phyloP scores from a whole-genome alignment of 2,329 filamentous ascomycete genomes.

The Arthrinium phaeospermum region DNA sequence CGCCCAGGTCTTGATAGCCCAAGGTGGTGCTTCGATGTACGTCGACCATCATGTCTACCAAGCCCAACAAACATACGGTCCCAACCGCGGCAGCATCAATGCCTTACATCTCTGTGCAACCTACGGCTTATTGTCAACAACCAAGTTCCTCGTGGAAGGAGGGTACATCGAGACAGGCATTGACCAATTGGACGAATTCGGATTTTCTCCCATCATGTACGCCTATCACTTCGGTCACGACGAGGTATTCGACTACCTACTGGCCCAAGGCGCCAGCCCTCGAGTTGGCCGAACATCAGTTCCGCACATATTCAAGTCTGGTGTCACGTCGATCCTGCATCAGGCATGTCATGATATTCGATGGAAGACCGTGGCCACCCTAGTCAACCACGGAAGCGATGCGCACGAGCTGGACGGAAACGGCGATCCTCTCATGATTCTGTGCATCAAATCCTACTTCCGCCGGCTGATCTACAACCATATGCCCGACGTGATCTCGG shows the following conservation, averaged over 20 bases:
- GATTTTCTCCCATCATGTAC: not conserved
- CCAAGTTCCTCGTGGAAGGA: not conserved
- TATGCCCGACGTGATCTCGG: not conserved
- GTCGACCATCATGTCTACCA: not conserved
- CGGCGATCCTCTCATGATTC: not conserved
- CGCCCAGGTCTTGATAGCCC: not conserved
- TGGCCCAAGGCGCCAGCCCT: not conserved
- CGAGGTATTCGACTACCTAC: not conserved
- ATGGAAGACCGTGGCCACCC: not conserved
- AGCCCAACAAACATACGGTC: not conserved
- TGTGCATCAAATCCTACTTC: not conserved
- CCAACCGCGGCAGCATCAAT: not conserved
- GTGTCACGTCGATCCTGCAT: not conserved
- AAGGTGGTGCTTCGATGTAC: not conserved
- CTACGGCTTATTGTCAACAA: not conserved
- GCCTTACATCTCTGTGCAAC: not conserved
- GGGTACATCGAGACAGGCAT: not conserved
- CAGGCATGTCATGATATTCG: not conserved
- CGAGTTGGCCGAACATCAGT: not conserved
- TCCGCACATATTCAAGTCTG: not conserved
- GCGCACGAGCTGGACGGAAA: not conserved
- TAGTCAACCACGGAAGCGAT: not conserved
- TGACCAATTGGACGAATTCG: not conserved
- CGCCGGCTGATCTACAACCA: too few species aligned
- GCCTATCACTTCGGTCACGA: not conserved